Evolutionary conservation across 352 stramenopile species (phyloP).

Genomic region (Pythium rishiriense): DNA sequence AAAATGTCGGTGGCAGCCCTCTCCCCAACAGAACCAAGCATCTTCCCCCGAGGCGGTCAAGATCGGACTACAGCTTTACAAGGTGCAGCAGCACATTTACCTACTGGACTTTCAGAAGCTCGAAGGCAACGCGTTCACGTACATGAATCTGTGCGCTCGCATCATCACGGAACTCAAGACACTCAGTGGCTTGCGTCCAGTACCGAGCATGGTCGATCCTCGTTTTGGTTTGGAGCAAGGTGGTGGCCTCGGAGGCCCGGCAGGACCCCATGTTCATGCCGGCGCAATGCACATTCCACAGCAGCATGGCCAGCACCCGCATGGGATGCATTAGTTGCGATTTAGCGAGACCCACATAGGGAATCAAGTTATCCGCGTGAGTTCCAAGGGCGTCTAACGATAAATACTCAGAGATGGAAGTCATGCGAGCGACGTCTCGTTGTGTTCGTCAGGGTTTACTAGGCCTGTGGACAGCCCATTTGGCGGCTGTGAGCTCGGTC

Average conservation of each 20-base stretch:
- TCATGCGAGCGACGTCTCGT: no score
- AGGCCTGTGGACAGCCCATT: no score
- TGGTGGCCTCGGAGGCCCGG: slow-evolving; percentile 27
- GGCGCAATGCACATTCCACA: slow-evolving; percentile 52
- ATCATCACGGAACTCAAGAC: slow-evolving; percentile 99
- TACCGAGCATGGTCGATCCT: slow-evolving; percentile 48
- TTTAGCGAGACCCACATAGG: background rate
- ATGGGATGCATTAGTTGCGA: slow-evolving; percentile 17
- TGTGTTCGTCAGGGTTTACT: no score
- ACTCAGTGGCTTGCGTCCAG: slow-evolving; percentile 76
- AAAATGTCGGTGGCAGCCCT: slow-evolving; percentile 94
- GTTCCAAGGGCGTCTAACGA: background rate
- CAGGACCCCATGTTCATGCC: slow-evolving; percentile 32
- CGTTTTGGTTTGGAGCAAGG: slow-evolving; percentile 49
- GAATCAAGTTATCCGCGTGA: background rate
- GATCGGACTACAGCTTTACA: slow-evolving; percentile 96
- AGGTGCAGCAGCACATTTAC: slow-evolving; percentile 98
- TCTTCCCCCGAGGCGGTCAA: slow-evolving; percentile 80
- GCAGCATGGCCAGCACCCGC: slow-evolving; percentile 28
- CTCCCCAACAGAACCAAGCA: slow-evolving; percentile 30
- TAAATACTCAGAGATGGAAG: background rate
- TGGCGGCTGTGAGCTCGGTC: no score
- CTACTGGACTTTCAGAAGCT: slow-evolving; percentile 98
- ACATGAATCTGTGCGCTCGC: slow-evolving; percentile 98
- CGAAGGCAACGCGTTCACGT: slow-evolving; percentile 97